Percentiles rank a stretch among this genome's conserved stretches.
phyloP scores from a whole-genome alignment of 805 yeast genomes.

The Saccharomycopsis fodiens region DNA sequence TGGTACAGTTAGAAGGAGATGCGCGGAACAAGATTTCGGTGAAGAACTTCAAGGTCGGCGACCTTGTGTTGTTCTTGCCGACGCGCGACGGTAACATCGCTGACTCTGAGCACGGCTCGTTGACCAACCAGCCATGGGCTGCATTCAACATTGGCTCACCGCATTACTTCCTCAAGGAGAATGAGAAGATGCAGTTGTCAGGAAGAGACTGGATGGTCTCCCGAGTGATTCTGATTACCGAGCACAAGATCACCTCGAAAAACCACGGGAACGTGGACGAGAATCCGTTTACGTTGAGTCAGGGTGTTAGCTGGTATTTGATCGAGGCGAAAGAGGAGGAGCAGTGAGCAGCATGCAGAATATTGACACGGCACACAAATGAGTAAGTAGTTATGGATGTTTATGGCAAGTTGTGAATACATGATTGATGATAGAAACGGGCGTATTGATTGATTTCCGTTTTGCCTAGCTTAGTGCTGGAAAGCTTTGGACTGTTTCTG shows the following conservation, averaged over 20 bases:
- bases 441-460: too few relatives aligned
- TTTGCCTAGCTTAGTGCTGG: too few relatives aligned
- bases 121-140: conserved; percentile 67
- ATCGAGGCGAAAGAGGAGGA: conserved; percentile 41
- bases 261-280: conserved; percentile 29
- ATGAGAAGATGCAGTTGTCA: conserved; percentile 25
- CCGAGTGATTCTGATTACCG: conserved; percentile 50
- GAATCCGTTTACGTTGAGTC: conserved; percentile 62
- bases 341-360: background rate
- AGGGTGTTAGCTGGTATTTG: conserved; percentile 57
- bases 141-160: conserved; percentile 88
- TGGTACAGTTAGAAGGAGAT: conserved; percentile 25
- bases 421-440: too few relatives aligned
- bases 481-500: too few relatives aligned
- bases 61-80: conserved; percentile 78
- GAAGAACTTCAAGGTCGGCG: conserved; percentile 60
- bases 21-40: conserved; percentile 53
- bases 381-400: too few relatives aligned
- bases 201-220: conserved; percentile 80
- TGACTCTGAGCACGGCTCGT: conserved; percentile 7
- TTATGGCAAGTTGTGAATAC: too few relatives aligned
- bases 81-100: conserved; percentile 43
- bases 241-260: conserved; percentile 41
- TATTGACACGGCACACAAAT: too few relatives aligned
- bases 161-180: conserved; percentile 61